These are phyloP conservation scores for Xylaria sp. DNA, from an alignment of 2,329 filamentous ascomycete genomes.

Conservation along the genomic window DNA sequence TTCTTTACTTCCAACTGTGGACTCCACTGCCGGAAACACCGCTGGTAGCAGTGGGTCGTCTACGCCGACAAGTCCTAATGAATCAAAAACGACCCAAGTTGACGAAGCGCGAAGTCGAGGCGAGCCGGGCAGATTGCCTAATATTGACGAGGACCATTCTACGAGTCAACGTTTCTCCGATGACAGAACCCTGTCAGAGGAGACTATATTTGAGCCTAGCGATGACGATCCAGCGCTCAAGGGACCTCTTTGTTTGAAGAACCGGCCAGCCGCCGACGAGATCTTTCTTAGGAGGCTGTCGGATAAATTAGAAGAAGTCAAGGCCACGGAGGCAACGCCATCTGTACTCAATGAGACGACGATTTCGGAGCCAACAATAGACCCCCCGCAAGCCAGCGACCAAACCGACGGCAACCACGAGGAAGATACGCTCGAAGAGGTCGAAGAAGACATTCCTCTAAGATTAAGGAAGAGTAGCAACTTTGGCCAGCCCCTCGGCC, in stretches of 20 bases:
- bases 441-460: slow-evolving; percentile 42
- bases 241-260: slow-evolving; percentile 65
- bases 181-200: slow-evolving; percentile 25
- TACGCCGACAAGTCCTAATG: slow-evolving; percentile 50
- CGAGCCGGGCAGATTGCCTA: slow-evolving; percentile 26
- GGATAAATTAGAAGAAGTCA: slow-evolving; percentile 63
- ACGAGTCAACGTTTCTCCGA: slow-evolving; percentile 21
- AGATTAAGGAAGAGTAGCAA: slow-evolving; percentile 44
- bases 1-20: slow-evolving; percentile 60
- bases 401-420: slow-evolving; percentile 34
- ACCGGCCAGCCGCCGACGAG: slow-evolving; percentile 67
- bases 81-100: neutral
- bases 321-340: slow-evolving; percentile 59
- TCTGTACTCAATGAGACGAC: slow-evolving; percentile 52
- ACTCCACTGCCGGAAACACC: slow-evolving; percentile 56
- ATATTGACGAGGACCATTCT: slow-evolving; percentile 32
- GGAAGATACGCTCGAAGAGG: slow-evolving; percentile 30
- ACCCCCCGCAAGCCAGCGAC: slow-evolving; percentile 17
- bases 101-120: slow-evolving; percentile 32
- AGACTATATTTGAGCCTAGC: slow-evolving; percentile 52
- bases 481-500: slow-evolving; percentile 47
- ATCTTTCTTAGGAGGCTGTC: slow-evolving; percentile 63
- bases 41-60: slow-evolving; percentile 55
- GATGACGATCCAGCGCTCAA: slow-evolving; percentile 60
- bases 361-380: slow-evolving; percentile 21